Evolutionary conservation across 805 yeast species (phyloP), one percentile per base, ranked within the genome.

Genomic region (Sugiyamaella smithiae): DNA sequence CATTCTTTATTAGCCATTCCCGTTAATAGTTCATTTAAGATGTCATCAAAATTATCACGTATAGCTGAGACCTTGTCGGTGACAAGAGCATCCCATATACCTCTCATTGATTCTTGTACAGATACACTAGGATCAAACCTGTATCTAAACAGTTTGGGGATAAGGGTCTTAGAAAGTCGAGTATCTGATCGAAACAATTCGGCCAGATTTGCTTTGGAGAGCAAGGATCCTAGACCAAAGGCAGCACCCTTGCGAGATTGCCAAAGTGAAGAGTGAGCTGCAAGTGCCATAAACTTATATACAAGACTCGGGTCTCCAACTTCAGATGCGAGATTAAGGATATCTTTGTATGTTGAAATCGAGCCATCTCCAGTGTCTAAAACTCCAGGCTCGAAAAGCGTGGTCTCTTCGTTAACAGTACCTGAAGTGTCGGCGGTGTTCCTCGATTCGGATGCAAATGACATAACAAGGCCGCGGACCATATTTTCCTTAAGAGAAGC

Each of bases 221-320:
- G 69, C 40, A 91, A 83, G 0, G 88, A 82, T 7, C 96, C 91
- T 31, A 91, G 72, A 0, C 98, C 97, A 69, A 87, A 91, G 0
- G 98, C 98, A 59, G 89, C 81, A 45, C 98, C 99, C 56, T 86
- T 87, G 63, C 96, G 74, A 0, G 97, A 86, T 0, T 95, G 79
- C 99, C 99, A 91, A 17, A 90, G 67, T 0, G 93, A 82, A 0
- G 96, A 87, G 45, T 83, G 84, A 54, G 87, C 84, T 0, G 97
- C 95, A 49, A 91, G 69, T 0, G 96, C 82, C 97, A 91, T 88
- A 64, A 91, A 91, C 62, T 88, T 87, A 67, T 91, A 91, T 3
- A 91, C 97, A 55, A 91, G 75, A 56, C 93, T 79, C 11, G 98
- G 96, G 66, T 91, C 97, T 24, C 98, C 98, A 7, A 89, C 95